phyloP scores from a whole-genome alignment of 2,329 filamentous ascomycete species.

The Plenodomus tracheiphilus region DNA sequence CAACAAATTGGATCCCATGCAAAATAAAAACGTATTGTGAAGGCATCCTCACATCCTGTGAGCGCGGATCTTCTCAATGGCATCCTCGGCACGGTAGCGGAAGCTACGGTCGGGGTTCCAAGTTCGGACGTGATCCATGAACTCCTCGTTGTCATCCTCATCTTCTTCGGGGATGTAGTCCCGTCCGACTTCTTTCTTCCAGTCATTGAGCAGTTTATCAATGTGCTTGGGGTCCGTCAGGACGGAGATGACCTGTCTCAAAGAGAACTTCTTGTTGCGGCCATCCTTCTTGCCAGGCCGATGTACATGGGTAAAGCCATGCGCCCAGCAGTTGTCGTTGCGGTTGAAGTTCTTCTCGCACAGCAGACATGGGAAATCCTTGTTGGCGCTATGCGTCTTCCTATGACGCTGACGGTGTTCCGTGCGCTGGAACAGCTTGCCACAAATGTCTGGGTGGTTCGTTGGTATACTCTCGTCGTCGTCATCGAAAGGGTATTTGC shows the following conservation, averaged over 20 bases:
- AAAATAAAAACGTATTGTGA: constrained; percentile 1
- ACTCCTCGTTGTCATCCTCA: constrained; percentile 5
- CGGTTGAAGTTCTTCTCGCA: constrained; percentile 35
- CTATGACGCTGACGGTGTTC: constrained; percentile 40
- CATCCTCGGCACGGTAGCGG: constrained; percentile 3
- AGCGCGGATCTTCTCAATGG: constrained; percentile 4
- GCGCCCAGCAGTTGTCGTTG: constrained; percentile 42
- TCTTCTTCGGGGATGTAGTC: constrained; percentile 18
- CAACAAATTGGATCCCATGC: not conserved
- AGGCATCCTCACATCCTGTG: constrained; percentile 1
- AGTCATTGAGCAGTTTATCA: constrained; percentile 32
- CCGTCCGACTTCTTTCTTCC: constrained; percentile 18
- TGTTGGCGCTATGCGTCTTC: constrained; percentile 26
- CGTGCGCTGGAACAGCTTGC: constrained; percentile 25
- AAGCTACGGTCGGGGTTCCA: not conserved
- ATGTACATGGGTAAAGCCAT: constrained; percentile 35
- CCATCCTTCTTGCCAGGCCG: constrained; percentile 32
- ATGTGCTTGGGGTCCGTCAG: constrained; percentile 33
- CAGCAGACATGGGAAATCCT: constrained; percentile 25
- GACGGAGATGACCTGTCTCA: constrained; percentile 26
- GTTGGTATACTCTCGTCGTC: constrained; percentile 2
- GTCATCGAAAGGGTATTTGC: constrained; percentile 1
- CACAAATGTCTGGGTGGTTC: constrained; percentile 8
- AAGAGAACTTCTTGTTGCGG: constrained; percentile 27
- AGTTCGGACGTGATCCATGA: not conserved